Evolutionary conservation across 768 basidiomycete species (phyloP).

Genomic region (Lactarius indigo): DNA sequence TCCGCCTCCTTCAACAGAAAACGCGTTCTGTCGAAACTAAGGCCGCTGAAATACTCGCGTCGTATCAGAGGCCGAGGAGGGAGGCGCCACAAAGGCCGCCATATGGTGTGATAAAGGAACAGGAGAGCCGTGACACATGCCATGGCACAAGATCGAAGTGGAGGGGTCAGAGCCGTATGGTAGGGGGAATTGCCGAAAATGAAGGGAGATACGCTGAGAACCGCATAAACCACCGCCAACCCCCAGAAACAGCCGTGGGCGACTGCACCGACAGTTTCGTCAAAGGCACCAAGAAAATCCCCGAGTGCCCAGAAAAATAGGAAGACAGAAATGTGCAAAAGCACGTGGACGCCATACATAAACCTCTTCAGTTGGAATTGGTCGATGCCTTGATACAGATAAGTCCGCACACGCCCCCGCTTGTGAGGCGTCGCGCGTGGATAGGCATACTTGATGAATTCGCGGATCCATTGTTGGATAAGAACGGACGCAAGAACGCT

Average conservation of each 20-base stretch:
- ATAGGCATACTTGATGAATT: slow-evolving; percentile 5
- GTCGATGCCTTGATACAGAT: background rate
- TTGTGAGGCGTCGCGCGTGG: background rate
- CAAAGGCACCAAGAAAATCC: slow-evolving; percentile 1
- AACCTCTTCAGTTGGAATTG: slow-evolving; percentile 3
- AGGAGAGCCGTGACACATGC: too few species aligned
- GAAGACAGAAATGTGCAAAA: slow-evolving; percentile 15
- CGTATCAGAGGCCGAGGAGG: background rate
- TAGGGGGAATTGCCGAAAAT: slow-evolving; percentile 12
- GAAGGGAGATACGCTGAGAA: slow-evolving; percentile 9
- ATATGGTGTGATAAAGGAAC: background rate
- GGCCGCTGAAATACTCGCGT: background rate
- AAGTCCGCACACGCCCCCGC: slow-evolving; percentile 11
- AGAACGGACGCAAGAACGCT: slow-evolving; percentile 15
- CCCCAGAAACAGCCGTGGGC: background rate
- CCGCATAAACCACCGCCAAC: background rate
- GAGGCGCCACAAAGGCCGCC: background rate
- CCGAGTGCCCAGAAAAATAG: slow-evolving; percentile 13
- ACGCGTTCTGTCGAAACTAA: slow-evolving; percentile 1
- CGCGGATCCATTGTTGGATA: slow-evolving; percentile 20
- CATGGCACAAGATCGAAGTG: background rate
- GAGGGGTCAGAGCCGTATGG: slow-evolving; percentile 3
- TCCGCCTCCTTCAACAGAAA: background rate
- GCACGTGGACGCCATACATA: background rate
- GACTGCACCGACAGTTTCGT: background rate